Conservation (phyloP, 257 asterid species). For the Galeopsis tetrahit region DNA sequence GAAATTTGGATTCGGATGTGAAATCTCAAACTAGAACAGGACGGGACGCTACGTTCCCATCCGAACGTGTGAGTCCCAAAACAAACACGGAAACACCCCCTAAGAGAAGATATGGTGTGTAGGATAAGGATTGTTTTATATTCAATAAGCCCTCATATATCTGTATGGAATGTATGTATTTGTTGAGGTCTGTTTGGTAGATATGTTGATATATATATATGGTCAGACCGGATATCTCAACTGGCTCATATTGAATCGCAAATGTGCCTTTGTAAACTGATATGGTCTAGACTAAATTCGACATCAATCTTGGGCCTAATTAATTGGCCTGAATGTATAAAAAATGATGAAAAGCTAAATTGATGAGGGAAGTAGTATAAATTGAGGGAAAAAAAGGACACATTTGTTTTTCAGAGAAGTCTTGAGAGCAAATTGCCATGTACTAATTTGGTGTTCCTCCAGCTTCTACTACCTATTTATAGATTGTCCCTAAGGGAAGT, state of each 20-base stretch:
- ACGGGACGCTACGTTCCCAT: too few species aligned
- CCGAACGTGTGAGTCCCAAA: too few species aligned
- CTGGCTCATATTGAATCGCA: too few species aligned
- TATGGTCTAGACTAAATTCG: too few species aligned
- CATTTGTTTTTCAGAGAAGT: background rate
- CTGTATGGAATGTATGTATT: slow-evolving; percentile 3
- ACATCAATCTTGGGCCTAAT: too few species aligned
- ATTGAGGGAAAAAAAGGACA: background rate
- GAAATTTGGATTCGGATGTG: too few species aligned
- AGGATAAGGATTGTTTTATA: background rate
- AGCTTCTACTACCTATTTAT: background rate
- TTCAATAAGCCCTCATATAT: background rate
- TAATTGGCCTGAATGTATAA: background rate
- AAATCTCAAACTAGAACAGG: too few species aligned
- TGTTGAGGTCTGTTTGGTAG: background rate
- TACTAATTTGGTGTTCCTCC: background rate
- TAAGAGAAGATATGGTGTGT: background rate
- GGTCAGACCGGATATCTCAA: too few species aligned
- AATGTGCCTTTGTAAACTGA: too few species aligned
- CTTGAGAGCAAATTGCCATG: background rate
- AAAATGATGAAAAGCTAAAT: background rate
- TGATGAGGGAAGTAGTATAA: slow-evolving; percentile 7
- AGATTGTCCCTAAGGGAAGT: slow-evolving; percentile 1
- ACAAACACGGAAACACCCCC: too few species aligned
- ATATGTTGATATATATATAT: too few species aligned